phyloP scores from a whole-genome alignment of 192 early-diverging fungal species.

The Gamsiella multidivaricata region DNA sequence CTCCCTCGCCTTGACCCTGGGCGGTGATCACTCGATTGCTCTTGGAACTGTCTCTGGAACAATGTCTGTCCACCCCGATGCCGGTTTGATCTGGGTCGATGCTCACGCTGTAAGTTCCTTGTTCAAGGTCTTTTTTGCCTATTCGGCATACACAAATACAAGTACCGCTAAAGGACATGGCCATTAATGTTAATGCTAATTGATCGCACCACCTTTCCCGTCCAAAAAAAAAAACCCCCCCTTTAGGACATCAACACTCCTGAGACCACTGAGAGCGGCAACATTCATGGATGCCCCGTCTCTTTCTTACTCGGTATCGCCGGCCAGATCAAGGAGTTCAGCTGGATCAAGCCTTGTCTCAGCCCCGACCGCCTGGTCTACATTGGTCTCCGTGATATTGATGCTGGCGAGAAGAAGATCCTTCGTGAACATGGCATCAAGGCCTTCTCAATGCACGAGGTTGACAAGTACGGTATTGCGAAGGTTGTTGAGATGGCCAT shows the following conservation, averaged over 20 bases:
- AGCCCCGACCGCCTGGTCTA: constrained; percentile 85
- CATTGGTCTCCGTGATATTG: constrained; percentile 96
- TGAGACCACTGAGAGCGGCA: constrained; percentile 85
- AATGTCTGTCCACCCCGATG: constrained; percentile 76
- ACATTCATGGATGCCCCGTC: constrained; percentile 96
- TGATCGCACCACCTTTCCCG: not conserved
- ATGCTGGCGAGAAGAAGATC: constrained; percentile 87
- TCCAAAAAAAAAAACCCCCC: not conserved
- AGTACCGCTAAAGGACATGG: too few species aligned
- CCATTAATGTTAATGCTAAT: too few species aligned
- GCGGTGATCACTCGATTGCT: constrained; percentile 96
- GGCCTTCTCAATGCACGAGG: constrained; percentile 96
- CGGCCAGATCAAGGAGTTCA: constrained; percentile 70
- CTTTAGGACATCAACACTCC: constrained; percentile 92
- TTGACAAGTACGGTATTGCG: constrained; percentile 94
- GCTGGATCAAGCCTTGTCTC: constrained; percentile 86
- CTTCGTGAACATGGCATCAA: constrained; percentile 86
- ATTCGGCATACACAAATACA: too few species aligned
- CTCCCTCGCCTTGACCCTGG: constrained; percentile 89
- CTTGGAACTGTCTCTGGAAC: constrained; percentile 90
- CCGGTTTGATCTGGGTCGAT: constrained; percentile 96
- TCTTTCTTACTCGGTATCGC: constrained; percentile 89
- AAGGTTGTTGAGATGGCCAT: constrained; percentile 92
- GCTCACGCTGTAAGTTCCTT: constrained; percentile 81
- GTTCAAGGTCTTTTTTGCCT: too few species aligned